A percentile compares a stretch with the other conserved stretches of the same genome.
Conservation (phyloP, 2,329 filamentous ascomycete genomes). For the Thelonectria blattea region DNA sequence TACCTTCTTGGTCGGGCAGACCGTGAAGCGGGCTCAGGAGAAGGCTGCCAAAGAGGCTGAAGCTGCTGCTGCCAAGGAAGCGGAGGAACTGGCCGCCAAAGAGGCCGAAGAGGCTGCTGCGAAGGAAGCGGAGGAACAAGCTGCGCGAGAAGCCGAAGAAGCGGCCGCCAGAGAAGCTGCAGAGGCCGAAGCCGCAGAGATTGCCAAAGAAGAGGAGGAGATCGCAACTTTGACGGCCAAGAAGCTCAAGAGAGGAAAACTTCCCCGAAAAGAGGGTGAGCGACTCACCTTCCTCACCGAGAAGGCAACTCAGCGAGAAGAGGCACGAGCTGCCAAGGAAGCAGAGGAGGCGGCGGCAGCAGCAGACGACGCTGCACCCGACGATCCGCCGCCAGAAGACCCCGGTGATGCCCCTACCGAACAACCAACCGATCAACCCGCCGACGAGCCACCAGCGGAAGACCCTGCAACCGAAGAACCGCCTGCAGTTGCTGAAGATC, state of each 20-base stretch:
- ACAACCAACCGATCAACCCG: not conserved
- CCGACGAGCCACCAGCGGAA: slow-evolving; percentile 11
- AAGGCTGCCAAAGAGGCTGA: slow-evolving; percentile 31
- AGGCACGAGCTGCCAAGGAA: slow-evolving; percentile 16
- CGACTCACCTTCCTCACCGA: slow-evolving; percentile 17
- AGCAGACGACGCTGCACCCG: not conserved
- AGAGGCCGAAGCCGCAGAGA: slow-evolving; percentile 38
- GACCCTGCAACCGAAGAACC: slow-evolving; percentile 26
- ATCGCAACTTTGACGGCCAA: slow-evolving; percentile 46
- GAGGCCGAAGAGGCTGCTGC: slow-evolving; percentile 21
- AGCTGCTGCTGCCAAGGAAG: slow-evolving; percentile 21
- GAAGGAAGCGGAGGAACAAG: slow-evolving; percentile 36
- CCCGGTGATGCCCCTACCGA: slow-evolving; percentile 12
- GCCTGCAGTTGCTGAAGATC: slow-evolving; percentile 10
- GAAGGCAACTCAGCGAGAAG: slow-evolving; percentile 13
- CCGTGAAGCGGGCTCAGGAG: slow-evolving; percentile 32
- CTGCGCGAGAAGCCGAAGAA: slow-evolving; percentile 28
- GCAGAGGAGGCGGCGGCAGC: slow-evolving; percentile 12
- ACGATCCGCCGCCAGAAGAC: slow-evolving; percentile 6
- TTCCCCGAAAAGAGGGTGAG: slow-evolving; percentile 16
- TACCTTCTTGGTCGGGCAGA: slow-evolving; percentile 27
- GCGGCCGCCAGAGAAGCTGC: slow-evolving; percentile 7
- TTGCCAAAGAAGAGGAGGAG: slow-evolving; percentile 45
- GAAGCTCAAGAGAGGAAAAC: slow-evolving; percentile 41
- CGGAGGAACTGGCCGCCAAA: slow-evolving; percentile 16